Base-by-base conservation (phyloP, 2,329 filamentous ascomycete genomes). In the Alternaria solani region DNA sequence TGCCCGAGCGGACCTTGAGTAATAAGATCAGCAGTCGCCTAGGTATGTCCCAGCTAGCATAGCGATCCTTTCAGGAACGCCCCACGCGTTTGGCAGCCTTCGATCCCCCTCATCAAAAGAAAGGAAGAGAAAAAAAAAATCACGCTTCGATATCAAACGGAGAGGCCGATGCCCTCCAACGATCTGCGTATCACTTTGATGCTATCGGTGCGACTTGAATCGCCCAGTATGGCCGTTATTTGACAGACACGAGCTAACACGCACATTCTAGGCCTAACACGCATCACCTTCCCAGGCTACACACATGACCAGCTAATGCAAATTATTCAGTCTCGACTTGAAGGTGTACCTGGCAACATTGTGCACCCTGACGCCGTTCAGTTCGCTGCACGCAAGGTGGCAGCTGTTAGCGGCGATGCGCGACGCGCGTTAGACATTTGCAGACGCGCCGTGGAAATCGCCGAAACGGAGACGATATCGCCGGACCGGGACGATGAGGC, bases 201-300 rank as follows among this genome's bases (percentile, higher is more conserved):
- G 54, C 62, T 65, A 59, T 64, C 66, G 51, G 58, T 56, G 61
- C 64, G 59, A 59, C 52, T 63, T 58, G 48, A 55, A 48, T 62
- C 57, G 61, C 61, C 62, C 60, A 55, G 51, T 57, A 53, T 30
- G 53, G 65, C 66, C 64, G 66, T 63, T 62, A 66, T 62, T 47
- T 47, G 30, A 59, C 61, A 59, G 63, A 65, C 69, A 72, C 54
- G 34, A 32, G 68, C 75, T 77, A 75, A 78, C 68, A 65, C 59
- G 60, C 63, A 62, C 54, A 55, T 42, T 57, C 52, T 61, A 79
- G 87, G 94, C 23, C 83, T 99, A 49, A 97, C 94, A 7, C 88
- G 96, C 72, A 97, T 99, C 74, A 97, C 95, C 0, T 99, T 99
- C 71, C 92, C 95, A 0, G 95, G 95, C 23, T 99, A 99, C 79